Evolutionary conservation across 2,329 filamentous ascomycete genomes (phyloP), one percentile per base, ranked within the genome.

Genomic region (Cladorrhinum sp.): DNA sequence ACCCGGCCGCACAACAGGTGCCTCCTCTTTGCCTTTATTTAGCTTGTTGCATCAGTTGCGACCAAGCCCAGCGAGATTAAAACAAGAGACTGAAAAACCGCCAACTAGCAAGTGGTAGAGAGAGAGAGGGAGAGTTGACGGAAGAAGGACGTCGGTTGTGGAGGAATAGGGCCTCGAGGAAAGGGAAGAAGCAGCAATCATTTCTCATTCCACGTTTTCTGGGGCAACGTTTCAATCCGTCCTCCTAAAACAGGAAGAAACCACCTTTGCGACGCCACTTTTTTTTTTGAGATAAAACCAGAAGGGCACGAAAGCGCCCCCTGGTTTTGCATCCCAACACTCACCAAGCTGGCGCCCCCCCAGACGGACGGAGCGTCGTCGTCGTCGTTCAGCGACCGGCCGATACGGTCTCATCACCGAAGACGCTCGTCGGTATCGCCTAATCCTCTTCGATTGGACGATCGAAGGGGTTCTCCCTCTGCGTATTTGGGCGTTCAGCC

Each of bases 371-470:
- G 76, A 68, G 76, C 78, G 67, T 82, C 81, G 72, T 82, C 83
- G 63, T 84, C 83, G 73, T 82, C 82, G 69, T 79, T 78, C 68
- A 79, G 76, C 75, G 79, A 80, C 73, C 74, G 77, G 67, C 77
- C 80, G 63, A 69, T 73, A 59, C 75, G 75, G 62, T 77, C 77
- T 54, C 80, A 83, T 67, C 80, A 81, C 68, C 76, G 80, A 68
- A 75, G 80, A 68, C 78, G 78, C 72, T 82, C 80, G 60, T 79
- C 81, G 55, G 75, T 75, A 55, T 65, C 69, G 67, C 64, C 73
- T 16, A 57, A 60, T 67, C 64, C 67, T 65, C 67, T 75, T 70
- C 66, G 70, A 69, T 69, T 73, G 72, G 66, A 67, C 69, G 66
- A 71, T 54, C 57, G 62, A 54, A 68, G 68, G 58, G 18, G 42